Conservation (phyloP, 345 rosid genomes). For the Syzygium oleosum region DNA sequence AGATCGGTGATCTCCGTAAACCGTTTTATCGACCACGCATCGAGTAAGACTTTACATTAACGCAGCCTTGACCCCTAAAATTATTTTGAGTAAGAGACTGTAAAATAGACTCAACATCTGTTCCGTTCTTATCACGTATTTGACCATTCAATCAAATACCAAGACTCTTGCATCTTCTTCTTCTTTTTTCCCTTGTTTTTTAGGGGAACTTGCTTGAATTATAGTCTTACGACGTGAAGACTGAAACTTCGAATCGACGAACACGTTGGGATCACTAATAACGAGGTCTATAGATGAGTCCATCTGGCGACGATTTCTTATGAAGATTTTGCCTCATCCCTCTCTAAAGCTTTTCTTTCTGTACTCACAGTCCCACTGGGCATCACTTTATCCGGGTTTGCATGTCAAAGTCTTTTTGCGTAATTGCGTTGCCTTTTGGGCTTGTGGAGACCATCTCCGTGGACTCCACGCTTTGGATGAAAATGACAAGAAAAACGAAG, state of each 20-base stretch:
- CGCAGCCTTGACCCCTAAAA: background rate
- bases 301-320: background rate
- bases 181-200: background rate
- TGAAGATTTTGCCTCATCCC: background rate
- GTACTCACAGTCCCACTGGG: no score
- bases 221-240: background rate
- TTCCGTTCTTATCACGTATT: background rate
- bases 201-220: background rate
- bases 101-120: fast-evolving
- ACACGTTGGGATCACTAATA: background rate
- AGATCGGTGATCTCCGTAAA: no score
- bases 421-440: background rate
- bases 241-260: background rate
- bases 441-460: background rate
- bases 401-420: background rate
- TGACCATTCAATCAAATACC: background rate
- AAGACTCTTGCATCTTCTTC: background rate
- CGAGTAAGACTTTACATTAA: no score
- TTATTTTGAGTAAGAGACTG: background rate
- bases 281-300: background rate
- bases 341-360: background rate
- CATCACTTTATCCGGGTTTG: no score
- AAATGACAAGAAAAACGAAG: background rate
- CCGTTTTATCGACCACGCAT: background rate
- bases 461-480: background rate